Base-by-base conservation (phyloP, 768 basidiomycete species). In the Imleria badia region DNA sequence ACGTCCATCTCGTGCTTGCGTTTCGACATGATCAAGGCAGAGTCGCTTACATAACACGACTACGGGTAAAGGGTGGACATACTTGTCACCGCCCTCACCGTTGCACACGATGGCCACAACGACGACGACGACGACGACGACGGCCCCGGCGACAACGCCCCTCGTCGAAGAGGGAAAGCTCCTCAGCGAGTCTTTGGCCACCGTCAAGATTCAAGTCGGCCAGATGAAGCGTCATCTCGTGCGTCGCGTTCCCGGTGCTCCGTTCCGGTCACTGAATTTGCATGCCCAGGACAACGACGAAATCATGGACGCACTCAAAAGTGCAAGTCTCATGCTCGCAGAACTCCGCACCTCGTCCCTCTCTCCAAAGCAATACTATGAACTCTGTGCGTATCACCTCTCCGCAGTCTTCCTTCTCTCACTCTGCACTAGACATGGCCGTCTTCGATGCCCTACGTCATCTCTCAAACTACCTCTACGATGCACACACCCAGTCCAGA, bases 301-400 rank as follows among this genome's bases (percentile, higher is more conserved):
- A 67, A 87, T 98, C 58, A 99, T 99, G 97, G 96, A 99, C 71
- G 96, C 94, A 13, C 79, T 98, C 65, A 98, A 99, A 76, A 89
- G 89, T 54, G 95, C 97, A 3, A 97, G 94, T 66, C 81, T 94
- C 54, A 98, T 98, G 96, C 84, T 99, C 47, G 92, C 94, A 12
- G 97, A 98, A 67, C 80, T 98, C 22, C 82, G 97, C 52, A 98
- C 96, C 0, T 94, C 91, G 2, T 91, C 91, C 11, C 79, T 98
- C 60, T 89, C 91, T 2, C 92, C 94, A 12, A 99, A 99, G 68
- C 94, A 98, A 68, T 99, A 99, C 73, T 98, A 98, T 70, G 97
- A 98, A 76, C 85, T 98, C 34, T 98, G 94, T 96, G 57, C 60
- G 87, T 62, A 15, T 19, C 26, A n/a, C 30, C 35, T 36, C 23